Evolutionary conservation across 371 early-diverging fungal genomes (phyloP).

Genomic region (Synchytrium microbalum): DNA sequence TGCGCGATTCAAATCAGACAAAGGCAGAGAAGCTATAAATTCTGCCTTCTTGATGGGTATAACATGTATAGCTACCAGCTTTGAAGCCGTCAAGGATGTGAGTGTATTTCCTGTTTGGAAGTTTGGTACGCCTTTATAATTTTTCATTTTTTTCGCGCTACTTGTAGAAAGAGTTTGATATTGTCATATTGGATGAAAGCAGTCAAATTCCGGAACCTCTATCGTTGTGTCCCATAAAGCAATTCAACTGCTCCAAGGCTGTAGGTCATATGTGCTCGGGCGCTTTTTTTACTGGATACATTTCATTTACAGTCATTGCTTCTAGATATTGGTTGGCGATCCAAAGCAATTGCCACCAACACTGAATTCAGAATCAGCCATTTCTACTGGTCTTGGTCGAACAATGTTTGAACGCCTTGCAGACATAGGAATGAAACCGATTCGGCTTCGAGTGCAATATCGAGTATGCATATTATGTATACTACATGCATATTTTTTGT

Average conservation of each 20-base stretch:
- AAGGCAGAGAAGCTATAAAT: not conserved
- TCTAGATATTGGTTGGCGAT: slow-evolving; percentile 87
- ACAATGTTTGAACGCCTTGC: slow-evolving; percentile 79
- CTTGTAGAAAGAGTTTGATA: too few species aligned
- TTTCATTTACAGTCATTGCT: too few species aligned
- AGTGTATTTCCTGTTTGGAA: too few species aligned
- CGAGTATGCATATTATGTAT: too few species aligned
- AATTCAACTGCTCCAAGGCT: slow-evolving; percentile 51
- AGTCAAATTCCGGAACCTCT: slow-evolving; percentile 80
- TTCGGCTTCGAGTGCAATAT: slow-evolving; percentile 77
- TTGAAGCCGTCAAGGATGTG: slow-evolving; percentile 54
- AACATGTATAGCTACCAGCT: slow-evolving; percentile 70
- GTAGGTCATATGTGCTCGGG: too few species aligned
- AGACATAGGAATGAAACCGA: slow-evolving; percentile 44
- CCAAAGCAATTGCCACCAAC: slow-evolving; percentile 88
- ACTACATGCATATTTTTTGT: too few species aligned
- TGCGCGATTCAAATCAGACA: slow-evolving; percentile 21
- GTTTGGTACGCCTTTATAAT: too few species aligned
- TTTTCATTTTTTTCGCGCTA: too few species aligned
- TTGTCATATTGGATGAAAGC: slow-evolving; percentile 83
- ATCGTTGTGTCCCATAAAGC: slow-evolving; percentile 68
- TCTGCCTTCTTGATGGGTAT: slow-evolving; percentile 36
- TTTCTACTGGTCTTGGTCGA: slow-evolving; percentile 63
- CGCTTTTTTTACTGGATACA: too few species aligned
- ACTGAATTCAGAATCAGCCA: slow-evolving; percentile 37